Evolutionary conservation across 2,329 filamentous ascomycete genomes (phyloP).

Genomic region (Plectosphaerella sp.): DNA sequence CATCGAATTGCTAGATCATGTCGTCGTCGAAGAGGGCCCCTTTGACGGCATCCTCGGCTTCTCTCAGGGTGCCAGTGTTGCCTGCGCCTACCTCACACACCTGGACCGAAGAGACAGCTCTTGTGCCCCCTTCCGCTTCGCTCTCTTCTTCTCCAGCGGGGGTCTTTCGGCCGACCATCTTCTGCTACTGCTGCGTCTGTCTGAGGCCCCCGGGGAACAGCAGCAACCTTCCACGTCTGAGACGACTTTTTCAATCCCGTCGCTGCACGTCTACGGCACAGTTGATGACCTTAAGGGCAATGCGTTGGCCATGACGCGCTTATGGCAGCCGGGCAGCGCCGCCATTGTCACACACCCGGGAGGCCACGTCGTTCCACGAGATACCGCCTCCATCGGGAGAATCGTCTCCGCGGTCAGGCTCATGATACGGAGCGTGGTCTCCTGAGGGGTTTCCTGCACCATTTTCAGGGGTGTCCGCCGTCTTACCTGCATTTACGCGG

Average conservation of each 20-base stretch:
- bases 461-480: background rate
- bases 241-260: background rate
- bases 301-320: background rate
- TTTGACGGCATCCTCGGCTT: constrained; percentile 17
- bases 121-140: constrained; percentile 6
- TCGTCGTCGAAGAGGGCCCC: constrained; percentile 11
- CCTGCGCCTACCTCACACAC: constrained; percentile 4
- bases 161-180: background rate
- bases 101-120: constrained; percentile 5
- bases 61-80: constrained; percentile 13
- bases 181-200: background rate
- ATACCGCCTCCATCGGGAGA: background rate
- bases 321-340: background rate
- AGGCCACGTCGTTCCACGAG: background rate
- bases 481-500: background rate
- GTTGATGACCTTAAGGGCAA: background rate
- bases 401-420: background rate
- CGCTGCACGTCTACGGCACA: background rate
- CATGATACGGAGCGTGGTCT: background rate
- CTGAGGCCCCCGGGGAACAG: too few species aligned
- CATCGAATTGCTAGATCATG: background rate
- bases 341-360: background rate
- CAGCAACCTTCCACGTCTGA: too few species aligned
- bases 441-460: background rate
- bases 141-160: constrained; percentile 5